Base-by-base conservation (phyloP, 2,329 filamentous ascomycete species). In the Pezicula rhizophila region DNA sequence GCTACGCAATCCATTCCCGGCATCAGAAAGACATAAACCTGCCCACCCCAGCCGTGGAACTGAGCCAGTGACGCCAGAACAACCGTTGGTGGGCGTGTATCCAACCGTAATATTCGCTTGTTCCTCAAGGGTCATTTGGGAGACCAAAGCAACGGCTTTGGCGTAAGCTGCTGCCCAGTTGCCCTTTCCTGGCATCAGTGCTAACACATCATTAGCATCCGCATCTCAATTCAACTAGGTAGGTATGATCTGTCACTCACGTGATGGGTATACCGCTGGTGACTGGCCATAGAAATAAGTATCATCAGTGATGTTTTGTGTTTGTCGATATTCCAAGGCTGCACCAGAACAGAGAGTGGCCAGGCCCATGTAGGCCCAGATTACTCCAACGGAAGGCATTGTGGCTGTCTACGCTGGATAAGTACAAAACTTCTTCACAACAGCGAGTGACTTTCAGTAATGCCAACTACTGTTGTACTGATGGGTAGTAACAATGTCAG, bases 1-100 rank as follows among this genome's bases (percentile, higher is more conserved):
- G 51, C 76, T 72, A 55, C 85, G 77, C 52, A 89, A 68, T 55
- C 84, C 83, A 15, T 87, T 71, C 18, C 84, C 85, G 25, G 80
- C 80, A 63, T 89, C 85, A 56, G 87, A 81, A 63, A 87, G 66
- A 63, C 85, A 89, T 18, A 88, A 67, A 2, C 78, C 71, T 51
- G 70, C 73, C 64, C 80, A 80, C 28, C 73, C 74, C 3, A 83
- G 67, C 44, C 77, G 68, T 2, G 75, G 74, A 41, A 82, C 74
- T 38, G 77, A 66, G 20, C 77, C 75, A 14, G 64, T 66, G 41
- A 60, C 59, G 8, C 64, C 64, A 14, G 57, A 54, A 25, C 60
- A 63, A 8, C 56, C 53, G 23, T 34, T 49, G 7, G 38, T 55
- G 8, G 37, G 14, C 0, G 55, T 34, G 59, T 89, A 91, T 50